Percentiles rank a stretch among this genome's conserved stretches.
These are phyloP conservation scores for Lanmaoa rubissima DNA, from an alignment of 768 basidiomycete genomes.

Conservation along the genomic window DNA sequence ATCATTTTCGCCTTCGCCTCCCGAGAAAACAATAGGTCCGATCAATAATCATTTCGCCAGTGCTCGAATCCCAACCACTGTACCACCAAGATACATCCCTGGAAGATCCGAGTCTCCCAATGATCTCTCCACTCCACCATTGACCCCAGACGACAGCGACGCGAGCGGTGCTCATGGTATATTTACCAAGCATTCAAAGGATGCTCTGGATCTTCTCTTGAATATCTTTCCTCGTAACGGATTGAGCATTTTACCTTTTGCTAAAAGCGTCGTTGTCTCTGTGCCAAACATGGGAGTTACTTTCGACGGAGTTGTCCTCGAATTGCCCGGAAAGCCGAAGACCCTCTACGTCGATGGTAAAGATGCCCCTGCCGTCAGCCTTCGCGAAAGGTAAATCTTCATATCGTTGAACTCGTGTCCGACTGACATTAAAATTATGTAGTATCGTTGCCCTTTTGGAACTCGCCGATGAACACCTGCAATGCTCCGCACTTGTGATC, in stretches of 20 bases:
- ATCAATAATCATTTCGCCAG: constrained; percentile 17
- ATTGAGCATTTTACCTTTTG: constrained; percentile 62
- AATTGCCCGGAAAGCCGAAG: constrained; percentile 65
- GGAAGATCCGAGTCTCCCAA: constrained; percentile 37
- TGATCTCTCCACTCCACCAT: constrained; percentile 65
- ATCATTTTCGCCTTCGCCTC: constrained; percentile 31
- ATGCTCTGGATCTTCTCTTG: constrained; percentile 77
- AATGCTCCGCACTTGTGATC: constrained; percentile 77
- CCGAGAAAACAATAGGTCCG: constrained; percentile 20
- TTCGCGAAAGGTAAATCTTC: constrained; percentile 71
- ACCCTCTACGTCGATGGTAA: constrained; percentile 86
- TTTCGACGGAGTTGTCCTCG: constrained; percentile 79
- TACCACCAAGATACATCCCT: constrained; percentile 45
- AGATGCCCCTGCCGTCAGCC: constrained; percentile 71
- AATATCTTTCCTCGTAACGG: constrained; percentile 75
- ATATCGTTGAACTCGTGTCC: constrained; percentile 4
- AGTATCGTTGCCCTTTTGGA: constrained; percentile 87
- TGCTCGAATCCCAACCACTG: constrained; percentile 26
- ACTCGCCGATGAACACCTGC: constrained; percentile 80
- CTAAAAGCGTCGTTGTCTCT: constrained; percentile 72
- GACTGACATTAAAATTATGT: not conserved
- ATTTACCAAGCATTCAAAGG: constrained; percentile 47
- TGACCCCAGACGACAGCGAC: constrained; percentile 72
- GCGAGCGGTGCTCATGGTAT: constrained; percentile 41
- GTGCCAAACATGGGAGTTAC: constrained; percentile 63